phyloP scores from a whole-genome alignment of 2,329 filamentous ascomycete species.

The Emericellopsis atlantica region DNA sequence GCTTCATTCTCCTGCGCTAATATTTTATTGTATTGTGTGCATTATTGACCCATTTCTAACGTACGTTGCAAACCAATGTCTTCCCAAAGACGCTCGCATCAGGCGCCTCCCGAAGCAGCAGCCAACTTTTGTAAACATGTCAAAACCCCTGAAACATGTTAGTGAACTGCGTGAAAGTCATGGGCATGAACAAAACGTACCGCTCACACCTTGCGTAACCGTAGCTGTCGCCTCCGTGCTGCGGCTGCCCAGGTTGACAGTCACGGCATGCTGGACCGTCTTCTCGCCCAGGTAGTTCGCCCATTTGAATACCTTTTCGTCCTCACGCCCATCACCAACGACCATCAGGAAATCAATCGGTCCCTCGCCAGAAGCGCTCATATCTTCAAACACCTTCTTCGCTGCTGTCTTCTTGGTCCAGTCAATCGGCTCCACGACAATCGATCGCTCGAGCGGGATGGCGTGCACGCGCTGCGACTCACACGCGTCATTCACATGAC shows the following conservation, averaged over 20 bases:
- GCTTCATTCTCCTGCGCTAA: too few species aligned
- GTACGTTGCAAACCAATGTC: too few species aligned
- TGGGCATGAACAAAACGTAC: slow-evolving; percentile 33
- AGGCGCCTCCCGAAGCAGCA: background rate
- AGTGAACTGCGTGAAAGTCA: background rate
- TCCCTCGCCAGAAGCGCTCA: slow-evolving; percentile 24
- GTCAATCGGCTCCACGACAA: slow-evolving; percentile 74
- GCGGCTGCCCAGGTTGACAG: slow-evolving; percentile 73
- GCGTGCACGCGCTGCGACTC: slow-evolving; percentile 75
- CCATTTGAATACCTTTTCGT: slow-evolving; percentile 91
- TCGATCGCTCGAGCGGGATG: slow-evolving; percentile 63
- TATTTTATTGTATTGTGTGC: too few species aligned
- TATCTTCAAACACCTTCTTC: slow-evolving; percentile 54
- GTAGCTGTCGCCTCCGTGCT: slow-evolving; percentile 83
- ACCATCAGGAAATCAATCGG: slow-evolving; percentile 78
- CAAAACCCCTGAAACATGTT: slow-evolving; percentile 20
- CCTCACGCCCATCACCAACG: slow-evolving; percentile 81
- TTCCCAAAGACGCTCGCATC: too few species aligned
- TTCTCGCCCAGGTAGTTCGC: slow-evolving; percentile 61
- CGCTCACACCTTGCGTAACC: slow-evolving; percentile 81
- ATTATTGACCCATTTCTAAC: too few species aligned
- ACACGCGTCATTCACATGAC: slow-evolving; percentile 91
- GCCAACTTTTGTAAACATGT: slow-evolving; percentile 29
- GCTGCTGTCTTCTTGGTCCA: slow-evolving; percentile 84
- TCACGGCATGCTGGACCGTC: slow-evolving; percentile 36